Evolutionary conservation across 257 asterid genomes (phyloP).

Genomic region (Solanum appendiculatum): DNA sequence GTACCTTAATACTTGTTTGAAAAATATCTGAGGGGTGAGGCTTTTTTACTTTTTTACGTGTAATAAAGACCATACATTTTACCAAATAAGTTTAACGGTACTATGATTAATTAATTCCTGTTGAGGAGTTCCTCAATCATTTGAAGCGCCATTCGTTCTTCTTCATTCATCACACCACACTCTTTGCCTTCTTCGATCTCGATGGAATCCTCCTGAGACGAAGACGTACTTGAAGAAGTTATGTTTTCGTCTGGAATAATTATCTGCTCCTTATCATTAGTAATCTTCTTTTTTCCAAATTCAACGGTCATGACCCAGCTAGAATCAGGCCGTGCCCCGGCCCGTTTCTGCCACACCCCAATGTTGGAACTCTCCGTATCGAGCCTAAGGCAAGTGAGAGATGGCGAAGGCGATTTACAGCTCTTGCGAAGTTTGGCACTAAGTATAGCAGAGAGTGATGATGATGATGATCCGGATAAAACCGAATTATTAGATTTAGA

Average conservation of each 20-base stretch:
- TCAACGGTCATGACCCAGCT: slow-evolving; percentile 55
- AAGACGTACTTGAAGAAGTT: neutral
- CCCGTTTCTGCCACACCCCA: slow-evolving; percentile 57
- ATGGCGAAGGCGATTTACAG: slow-evolving; percentile 35
- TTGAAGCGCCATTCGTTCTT: slow-evolving; percentile 38
- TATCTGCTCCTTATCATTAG: neutral
- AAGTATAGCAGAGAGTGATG: slow-evolving; percentile 17
- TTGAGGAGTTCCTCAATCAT: slow-evolving; percentile 51
- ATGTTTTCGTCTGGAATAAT: neutral
- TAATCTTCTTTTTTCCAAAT: slow-evolving; percentile 14
- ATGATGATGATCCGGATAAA: slow-evolving; percentile 6
- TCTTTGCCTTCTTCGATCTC: neutral
- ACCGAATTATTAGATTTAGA: neutral
- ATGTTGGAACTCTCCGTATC: slow-evolving; percentile 50
- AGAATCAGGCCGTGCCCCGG: slow-evolving; percentile 32
- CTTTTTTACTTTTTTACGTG: neutral
- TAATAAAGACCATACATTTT: neutral
- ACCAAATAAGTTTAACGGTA: neutral
- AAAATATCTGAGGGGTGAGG: neutral
- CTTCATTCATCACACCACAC: slow-evolving; percentile 23
- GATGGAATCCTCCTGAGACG: neutral
- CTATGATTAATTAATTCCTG: slow-evolving; percentile 20
- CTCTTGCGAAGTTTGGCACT: slow-evolving; percentile 39
- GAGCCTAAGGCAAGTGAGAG: slow-evolving; percentile 48
- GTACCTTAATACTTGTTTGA: neutral